These are phyloP conservation scores for Leccinum barrowsii DNA, from an alignment of 768 basidiomycete species.

Conservation along the genomic window DNA sequence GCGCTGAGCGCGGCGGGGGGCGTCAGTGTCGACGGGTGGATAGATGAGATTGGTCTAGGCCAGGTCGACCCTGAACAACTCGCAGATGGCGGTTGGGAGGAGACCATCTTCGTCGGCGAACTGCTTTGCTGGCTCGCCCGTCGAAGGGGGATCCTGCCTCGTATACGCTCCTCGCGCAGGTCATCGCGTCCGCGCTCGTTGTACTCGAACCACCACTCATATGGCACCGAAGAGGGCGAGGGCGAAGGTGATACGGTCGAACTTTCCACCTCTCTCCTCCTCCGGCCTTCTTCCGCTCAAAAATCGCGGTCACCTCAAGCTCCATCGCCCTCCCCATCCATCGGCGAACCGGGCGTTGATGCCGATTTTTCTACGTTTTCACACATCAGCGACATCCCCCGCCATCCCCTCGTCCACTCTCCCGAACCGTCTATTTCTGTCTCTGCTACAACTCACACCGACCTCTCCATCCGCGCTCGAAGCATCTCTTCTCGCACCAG, in stretches of 20 bases:
- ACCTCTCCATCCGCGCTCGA: slow-evolving; percentile 31
- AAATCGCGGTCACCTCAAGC: not conserved
- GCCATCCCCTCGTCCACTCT: slow-evolving; percentile 32
- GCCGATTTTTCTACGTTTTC: slow-evolving; percentile 17
- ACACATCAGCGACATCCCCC: slow-evolving; percentile 27
- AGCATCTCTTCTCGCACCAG: slow-evolving; percentile 25
- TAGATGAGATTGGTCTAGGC: slow-evolving; percentile 58
- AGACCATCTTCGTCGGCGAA: slow-evolving; percentile 62
- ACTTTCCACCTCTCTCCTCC: slow-evolving; percentile 25
- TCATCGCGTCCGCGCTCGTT: slow-evolving; percentile 12
- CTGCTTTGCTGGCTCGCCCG: slow-evolving; percentile 68
- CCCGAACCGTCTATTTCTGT: slow-evolving; percentile 31
- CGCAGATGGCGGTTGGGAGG: slow-evolving; percentile 62
- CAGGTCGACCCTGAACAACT: slow-evolving; percentile 62
- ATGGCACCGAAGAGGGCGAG: slow-evolving; percentile 17
- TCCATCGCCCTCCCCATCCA: not conserved
- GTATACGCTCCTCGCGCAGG: slow-evolving; percentile 1
- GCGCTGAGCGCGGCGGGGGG: slow-evolving; percentile 13
- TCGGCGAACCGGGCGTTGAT: not conserved
- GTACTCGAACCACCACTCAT: slow-evolving; percentile 19
- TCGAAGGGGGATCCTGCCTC: slow-evolving; percentile 35
- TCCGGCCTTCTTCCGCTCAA: slow-evolving; percentile 19
- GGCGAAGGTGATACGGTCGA: slow-evolving; percentile 11
- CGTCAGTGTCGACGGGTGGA: slow-evolving; percentile 30
- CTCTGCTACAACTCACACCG: slow-evolving; percentile 33